Base-by-base conservation (phyloP, 179 eudicot genomes). In the Dionaea muscipula region DNA sequence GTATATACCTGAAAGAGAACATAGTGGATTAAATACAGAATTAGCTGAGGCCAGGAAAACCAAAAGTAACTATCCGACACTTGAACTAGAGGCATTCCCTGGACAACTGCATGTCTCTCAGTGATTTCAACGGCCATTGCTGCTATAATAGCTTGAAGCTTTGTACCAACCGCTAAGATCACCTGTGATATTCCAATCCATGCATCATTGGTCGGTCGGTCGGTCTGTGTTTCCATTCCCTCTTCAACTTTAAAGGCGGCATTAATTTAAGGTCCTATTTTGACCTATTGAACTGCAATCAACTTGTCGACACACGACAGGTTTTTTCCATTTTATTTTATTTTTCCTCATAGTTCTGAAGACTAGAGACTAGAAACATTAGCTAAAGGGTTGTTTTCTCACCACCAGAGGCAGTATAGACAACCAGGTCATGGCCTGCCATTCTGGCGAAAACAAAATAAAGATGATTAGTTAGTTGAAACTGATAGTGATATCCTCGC, bases 41-140 rank as follows among this genome's bases (percentile, higher is more conserved):
- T 28, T 15, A 88, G 68, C 16, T 65, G 75, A 31, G 96, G 96
- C 77, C 73, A 65, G 13, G 62, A 28, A 68, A 85, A 85, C 96
- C 96, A 88, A 61, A 88, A 88, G 63, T 78, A 72, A 16, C 52
- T 57, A 57, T 88, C 91, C 4, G 96, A 76, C 56, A 85, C 82
- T 72, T 88, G 84, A 14, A 88, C 85, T 35, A 85, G 76, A 26
- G 96, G 96, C 67, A 81, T 85, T 56, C 96, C 96, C 61, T 85
- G 84, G 17, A 85, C 70, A 2, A 88, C 88, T n/a, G 87, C 94
- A 63, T 82, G 94, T 48, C 73, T 82, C 51, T 88, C 96, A 38
- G 68, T 75, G 63, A 88, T 85, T 72, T 82, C 88, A 28, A 88
- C 76, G 0, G 94, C 94, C 96, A 88, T 88, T 44, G 49, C 66